Evolutionary conservation across 306 rosid species (phyloP), one percentile per base, ranked within the genome.

Genomic region (Prunus salicina): DNA sequence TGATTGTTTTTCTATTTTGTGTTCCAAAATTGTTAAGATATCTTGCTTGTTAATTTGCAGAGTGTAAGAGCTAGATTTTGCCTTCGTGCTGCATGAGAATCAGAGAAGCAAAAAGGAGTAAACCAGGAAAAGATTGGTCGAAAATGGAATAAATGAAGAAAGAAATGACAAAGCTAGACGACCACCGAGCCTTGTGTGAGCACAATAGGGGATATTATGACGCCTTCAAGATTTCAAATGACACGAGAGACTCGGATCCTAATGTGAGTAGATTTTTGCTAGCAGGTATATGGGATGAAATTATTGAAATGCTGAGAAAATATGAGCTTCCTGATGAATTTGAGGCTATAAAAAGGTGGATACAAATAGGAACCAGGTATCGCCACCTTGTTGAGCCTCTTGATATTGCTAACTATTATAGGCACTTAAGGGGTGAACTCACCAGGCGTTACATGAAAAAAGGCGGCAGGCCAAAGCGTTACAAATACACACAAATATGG

Each of bases 281-380:
- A 2, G 91, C 88, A 5, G 96, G 98, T 1, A 77, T 89, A 14
- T 86, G 95, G 95, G 96, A 92, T 64, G 97, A 89, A 81, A 64
- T 90, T 60, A 53, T 86, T 8, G 96, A 90, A 61, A 87, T 85
- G 95, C 72, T 94, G 0, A 90, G 71, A 43, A 80, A 85, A 24
- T 83, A 86, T 13, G 87, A 89, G n/a, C 93, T 94, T 12, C 97
- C 97, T 0, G 96, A 92, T 56, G 88, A 85, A 24, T 89, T 92
- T 1, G 98, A 94, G 86, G 95, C 91, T 10, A 57, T 60, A 0
- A 0, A 0, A 12, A 63, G 79, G 2, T 95, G 96, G 97, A 53
- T 89, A 9, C 3, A 28, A 0, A 82, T 71, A 0, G 96, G 91
- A 63, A 95, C 95, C 1, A 2, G 30, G 45, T 90, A 43, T 34